A percentile compares a stretch with the other conserved stretches of the same genome.
phyloP scores from a whole-genome alignment of 2,329 filamentous ascomycete genomes.

The Herpotrichia juniperi region DNA sequence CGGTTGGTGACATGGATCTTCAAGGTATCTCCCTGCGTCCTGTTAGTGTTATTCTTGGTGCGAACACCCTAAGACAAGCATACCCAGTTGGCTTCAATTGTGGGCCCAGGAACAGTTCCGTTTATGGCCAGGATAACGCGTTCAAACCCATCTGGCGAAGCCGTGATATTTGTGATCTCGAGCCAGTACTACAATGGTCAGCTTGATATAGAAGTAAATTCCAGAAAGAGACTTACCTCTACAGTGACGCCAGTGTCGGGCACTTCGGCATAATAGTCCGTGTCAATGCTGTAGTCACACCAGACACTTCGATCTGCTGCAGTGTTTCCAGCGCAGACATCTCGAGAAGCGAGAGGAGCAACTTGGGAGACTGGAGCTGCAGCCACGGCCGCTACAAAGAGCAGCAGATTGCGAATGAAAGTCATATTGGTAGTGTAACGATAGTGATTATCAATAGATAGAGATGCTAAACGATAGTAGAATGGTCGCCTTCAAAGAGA shows the following conservation, averaged over 20 bases:
- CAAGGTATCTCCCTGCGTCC: constrained; percentile 14
- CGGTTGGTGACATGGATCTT: constrained; percentile 43
- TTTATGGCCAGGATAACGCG: constrained; percentile 22
- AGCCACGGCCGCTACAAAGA: constrained; percentile 6
- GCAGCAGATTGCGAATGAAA: background rate
- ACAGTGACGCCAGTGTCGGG: constrained; percentile 62
- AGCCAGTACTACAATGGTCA: constrained; percentile 47
- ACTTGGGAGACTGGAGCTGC: constrained; percentile 7
- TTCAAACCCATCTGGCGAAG: constrained; percentile 59
- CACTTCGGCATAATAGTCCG: constrained; percentile 58
- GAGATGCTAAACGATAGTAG: background rate
- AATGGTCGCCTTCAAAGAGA: constrained; percentile 1
- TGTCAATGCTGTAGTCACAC: constrained; percentile 56
- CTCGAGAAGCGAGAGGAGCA: constrained; percentile 5
- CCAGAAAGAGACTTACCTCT: constrained; percentile 34
- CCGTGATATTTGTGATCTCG: constrained; percentile 43
- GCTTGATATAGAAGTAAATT: background rate
- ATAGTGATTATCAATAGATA: background rate
- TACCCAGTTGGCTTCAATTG: constrained; percentile 22
- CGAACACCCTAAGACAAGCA: constrained; percentile 22
- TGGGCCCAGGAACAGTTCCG: constrained; percentile 15
- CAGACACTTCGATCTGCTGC: constrained; percentile 35
- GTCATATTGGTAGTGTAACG: constrained; percentile 11
- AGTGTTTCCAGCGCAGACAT: constrained; percentile 32
- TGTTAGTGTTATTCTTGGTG: background rate